Percentiles rank a stretch among this genome's conserved stretches.
phyloP scores from a whole-genome alignment of 75 land plant genomes.

The Pseudotsuga menziesii region DNA sequence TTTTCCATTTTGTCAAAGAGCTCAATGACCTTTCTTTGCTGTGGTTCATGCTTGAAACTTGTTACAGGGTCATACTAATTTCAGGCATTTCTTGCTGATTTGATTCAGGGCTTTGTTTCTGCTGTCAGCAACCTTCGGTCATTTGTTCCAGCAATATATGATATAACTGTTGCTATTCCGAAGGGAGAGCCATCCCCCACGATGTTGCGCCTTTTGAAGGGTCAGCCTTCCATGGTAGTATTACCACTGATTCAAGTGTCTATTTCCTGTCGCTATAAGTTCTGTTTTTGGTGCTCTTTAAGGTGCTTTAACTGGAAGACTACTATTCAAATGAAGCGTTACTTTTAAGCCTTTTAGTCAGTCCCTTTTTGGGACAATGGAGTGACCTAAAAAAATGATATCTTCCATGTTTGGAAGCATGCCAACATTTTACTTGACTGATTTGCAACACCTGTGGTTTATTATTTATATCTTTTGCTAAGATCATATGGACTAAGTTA shows the following conservation, averaged over 20 bases:
- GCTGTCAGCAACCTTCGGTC: conserved; percentile 40
- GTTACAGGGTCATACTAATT: not conserved
- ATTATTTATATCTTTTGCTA: not conserved
- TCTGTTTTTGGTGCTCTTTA: too few relatives aligned
- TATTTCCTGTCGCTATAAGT: not conserved
- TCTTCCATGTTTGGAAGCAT: not conserved
- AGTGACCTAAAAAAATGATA: not conserved
- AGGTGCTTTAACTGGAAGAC: too few relatives aligned
- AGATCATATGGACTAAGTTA: conserved; percentile 2
- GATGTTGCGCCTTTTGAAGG: conserved; percentile 33
- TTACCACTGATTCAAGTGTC: not conserved
- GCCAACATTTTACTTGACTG: not conserved
- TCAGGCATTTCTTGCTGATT: not conserved
- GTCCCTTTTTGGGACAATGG: not conserved
- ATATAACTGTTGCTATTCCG: conserved; percentile 43
- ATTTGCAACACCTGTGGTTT: not conserved
- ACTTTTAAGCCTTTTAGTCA: not conserved
- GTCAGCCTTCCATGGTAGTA: conserved; percentile 45
- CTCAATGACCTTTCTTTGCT: not conserved
- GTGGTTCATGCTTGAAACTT: not conserved
- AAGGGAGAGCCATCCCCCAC: conserved; percentile 38
- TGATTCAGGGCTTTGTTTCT: conserved; percentile 49
- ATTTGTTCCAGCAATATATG: conserved; percentile 54
- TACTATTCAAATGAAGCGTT: not conserved
- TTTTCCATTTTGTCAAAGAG: not conserved